Conservation (phyloP, 2,329 filamentous ascomycete genomes). For the Clarireedia sp. region DNA sequence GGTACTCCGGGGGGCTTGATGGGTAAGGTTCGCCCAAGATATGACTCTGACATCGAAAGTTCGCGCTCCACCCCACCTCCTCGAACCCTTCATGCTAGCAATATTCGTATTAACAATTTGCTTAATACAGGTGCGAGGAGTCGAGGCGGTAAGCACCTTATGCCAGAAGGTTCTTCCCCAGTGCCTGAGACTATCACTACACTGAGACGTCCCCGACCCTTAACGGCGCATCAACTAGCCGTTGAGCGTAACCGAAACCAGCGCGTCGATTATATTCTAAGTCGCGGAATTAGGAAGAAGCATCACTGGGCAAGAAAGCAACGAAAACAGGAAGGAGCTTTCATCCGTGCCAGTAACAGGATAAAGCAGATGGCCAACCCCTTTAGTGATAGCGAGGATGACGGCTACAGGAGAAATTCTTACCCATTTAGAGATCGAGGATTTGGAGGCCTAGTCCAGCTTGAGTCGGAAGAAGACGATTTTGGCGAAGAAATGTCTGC, state of each 20-base stretch:
- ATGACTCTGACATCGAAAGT: constrained; percentile 48
- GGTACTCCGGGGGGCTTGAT: constrained; percentile 41
- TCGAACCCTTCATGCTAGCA: constrained; percentile 27
- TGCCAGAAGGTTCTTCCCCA: constrained; percentile 54
- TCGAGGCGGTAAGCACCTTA: constrained; percentile 49
- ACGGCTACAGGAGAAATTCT: constrained; percentile 34
- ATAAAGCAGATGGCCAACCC: constrained; percentile 48
- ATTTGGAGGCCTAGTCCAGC: constrained; percentile 55
- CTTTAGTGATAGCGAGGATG: constrained; percentile 56
- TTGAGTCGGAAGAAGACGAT: constrained; percentile 58
- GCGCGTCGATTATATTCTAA: constrained; percentile 74
- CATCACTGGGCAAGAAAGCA: constrained; percentile 56
- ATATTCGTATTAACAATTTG: constrained; percentile 26
- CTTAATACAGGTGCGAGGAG: constrained; percentile 26
- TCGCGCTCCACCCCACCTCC: constrained; percentile 46
- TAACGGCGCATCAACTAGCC: constrained; percentile 74
- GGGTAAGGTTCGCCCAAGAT: constrained; percentile 56
- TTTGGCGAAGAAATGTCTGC: constrained; percentile 66
- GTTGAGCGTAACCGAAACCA: constrained; percentile 72
- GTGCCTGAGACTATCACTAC: constrained; percentile 40
- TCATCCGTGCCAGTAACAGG: constrained; percentile 59
- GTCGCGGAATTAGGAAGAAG: constrained; percentile 60
- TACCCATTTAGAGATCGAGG: constrained; percentile 46
- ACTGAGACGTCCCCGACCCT: constrained; percentile 57
- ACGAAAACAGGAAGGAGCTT: constrained; percentile 56